A percentile compares a stretch with the other conserved stretches of the same genome.
phyloP scores from a whole-genome alignment of 2,329 filamentous ascomycete species.

The Apiospora marii region DNA sequence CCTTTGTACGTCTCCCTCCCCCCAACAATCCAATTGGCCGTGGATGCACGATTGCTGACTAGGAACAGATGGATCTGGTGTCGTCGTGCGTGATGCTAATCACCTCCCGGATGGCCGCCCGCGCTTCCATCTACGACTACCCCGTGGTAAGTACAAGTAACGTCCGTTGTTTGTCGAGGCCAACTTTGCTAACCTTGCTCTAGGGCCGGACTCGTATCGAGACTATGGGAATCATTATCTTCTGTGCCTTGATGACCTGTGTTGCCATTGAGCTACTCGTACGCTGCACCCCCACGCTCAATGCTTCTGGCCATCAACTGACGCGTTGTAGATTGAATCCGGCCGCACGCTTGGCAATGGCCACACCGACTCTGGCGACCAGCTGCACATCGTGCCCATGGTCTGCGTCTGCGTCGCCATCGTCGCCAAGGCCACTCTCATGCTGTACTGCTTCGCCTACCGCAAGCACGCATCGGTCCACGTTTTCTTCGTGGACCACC shows the following conservation, averaged over 20 bases:
- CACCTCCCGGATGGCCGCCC: slow-evolving; percentile 65
- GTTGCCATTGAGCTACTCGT: slow-evolving; percentile 69
- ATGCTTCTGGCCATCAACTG: background rate
- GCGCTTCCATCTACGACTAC: slow-evolving; percentile 68
- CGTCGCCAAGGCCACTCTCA: slow-evolving; percentile 58
- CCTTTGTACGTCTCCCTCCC: slow-evolving; percentile 53
- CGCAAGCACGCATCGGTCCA: slow-evolving; percentile 62
- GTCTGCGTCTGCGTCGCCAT: slow-evolving; percentile 62
- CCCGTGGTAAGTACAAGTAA: slow-evolving; percentile 56
- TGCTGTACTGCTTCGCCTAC: slow-evolving; percentile 62
- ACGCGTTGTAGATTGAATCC: slow-evolving; percentile 57
- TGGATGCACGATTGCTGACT: slow-evolving; percentile 33
- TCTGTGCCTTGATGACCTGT: slow-evolving; percentile 72
- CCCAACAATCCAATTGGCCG: no score
- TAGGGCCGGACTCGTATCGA: slow-evolving; percentile 67
- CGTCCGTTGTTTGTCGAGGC: background rate
- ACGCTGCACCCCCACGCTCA: slow-evolving; percentile 24
- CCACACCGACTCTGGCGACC: slow-evolving; percentile 45
- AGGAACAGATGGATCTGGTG: slow-evolving; percentile 64
- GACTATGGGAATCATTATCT: slow-evolving; percentile 71
- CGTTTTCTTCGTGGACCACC: slow-evolving; percentile 65
- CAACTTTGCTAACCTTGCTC: slow-evolving; percentile 24
- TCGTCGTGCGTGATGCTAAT: slow-evolving; percentile 69
- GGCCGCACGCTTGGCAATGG: slow-evolving; percentile 57
- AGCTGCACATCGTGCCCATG: slow-evolving; percentile 62